These are phyloP conservation scores for Alternaria angustiovoidea DNA, from an alignment of 2,329 filamentous ascomycete genomes.

Conservation along the genomic window DNA sequence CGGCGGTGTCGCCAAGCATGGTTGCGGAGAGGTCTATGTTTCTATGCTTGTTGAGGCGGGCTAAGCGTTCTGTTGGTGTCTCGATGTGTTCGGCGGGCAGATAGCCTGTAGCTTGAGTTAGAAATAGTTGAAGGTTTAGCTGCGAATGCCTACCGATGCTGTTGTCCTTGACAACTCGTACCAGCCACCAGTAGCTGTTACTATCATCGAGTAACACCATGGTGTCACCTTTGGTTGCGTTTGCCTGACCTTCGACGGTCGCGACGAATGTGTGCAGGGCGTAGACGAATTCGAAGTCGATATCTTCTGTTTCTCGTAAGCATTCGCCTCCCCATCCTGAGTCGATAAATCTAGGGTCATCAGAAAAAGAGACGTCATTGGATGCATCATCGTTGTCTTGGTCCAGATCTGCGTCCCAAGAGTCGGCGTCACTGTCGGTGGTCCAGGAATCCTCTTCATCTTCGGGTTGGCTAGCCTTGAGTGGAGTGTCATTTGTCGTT, in stretches of 20 bases:
- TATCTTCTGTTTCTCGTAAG: conserved; percentile 97
- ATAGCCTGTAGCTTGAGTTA: conserved; percentile 72
- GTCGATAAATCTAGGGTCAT: conserved; percentile 71
- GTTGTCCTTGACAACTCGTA: conserved; percentile 95
- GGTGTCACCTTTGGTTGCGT: conserved; percentile 96
- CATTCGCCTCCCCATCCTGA: conserved; percentile 78
- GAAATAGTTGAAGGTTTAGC: neutral
- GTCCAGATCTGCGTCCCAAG: conserved; percentile 45
- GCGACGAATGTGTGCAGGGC: conserved; percentile 97
- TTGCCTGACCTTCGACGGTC: conserved; percentile 97
- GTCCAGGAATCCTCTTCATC: conserved; percentile 43
- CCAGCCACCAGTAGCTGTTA: conserved; percentile 99
- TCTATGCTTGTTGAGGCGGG: conserved; percentile 94
- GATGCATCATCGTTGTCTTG: conserved; percentile 64
- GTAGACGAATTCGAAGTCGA: conserved; percentile 99
- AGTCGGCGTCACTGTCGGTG: conserved; percentile 50
- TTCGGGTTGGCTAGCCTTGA: conserved; percentile 4
- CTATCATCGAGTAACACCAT: conserved; percentile 98
- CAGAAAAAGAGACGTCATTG: conserved; percentile 64
- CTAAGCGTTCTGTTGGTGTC: conserved; percentile 92
- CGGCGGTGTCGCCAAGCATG: conserved; percentile 75
- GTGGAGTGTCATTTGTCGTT: conserved; percentile 22
- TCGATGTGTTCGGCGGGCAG: conserved; percentile 98
- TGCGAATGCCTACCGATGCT: conserved; percentile 73
- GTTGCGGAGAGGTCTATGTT: conserved; percentile 87